Percentiles rank a stretch among this genome's conserved stretches.
Conservation (phyloP, 2,329 filamentous ascomycete species). For the Aspergillus sp. region DNA sequence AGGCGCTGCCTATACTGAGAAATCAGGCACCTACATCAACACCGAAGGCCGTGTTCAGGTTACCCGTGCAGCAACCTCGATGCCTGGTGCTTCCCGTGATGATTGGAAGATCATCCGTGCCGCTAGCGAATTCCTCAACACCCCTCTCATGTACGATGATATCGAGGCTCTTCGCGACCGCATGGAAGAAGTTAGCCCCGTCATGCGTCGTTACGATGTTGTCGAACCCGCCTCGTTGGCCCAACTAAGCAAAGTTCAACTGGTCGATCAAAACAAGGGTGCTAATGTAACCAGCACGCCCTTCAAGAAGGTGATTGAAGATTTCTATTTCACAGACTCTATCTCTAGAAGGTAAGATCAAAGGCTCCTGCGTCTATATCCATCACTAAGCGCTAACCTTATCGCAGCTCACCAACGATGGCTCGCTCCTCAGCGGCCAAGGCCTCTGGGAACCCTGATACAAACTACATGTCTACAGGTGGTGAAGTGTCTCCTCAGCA, state of each 20-base stretch:
- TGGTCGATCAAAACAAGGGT: conserved; percentile 96
- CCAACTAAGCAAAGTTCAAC: conserved; percentile 84
- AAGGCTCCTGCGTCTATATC: conserved; percentile 18
- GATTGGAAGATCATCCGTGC: conserved; percentile 99
- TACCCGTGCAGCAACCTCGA: conserved; percentile 82
- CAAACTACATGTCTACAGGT: conserved; percentile 75
- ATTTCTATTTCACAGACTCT: conserved; percentile 98
- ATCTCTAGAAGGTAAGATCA: conserved; percentile 84
- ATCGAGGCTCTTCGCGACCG: conserved; percentile 84
- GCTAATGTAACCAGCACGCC: conserved; percentile 68
- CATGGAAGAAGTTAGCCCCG: conserved; percentile 92
- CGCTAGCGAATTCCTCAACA: conserved; percentile 84
- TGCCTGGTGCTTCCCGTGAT: conserved; percentile 85
- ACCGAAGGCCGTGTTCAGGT: conserved; percentile 96
- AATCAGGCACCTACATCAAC: conserved; percentile 94
- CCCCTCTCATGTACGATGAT: conserved; percentile 88
- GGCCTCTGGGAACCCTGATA: conserved; percentile 74
- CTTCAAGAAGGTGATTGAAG: conserved; percentile 82
- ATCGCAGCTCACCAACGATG: conserved; percentile 87
- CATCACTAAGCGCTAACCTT: conserved; percentile 14
- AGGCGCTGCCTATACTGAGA: conserved; percentile 95
- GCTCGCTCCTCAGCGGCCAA: conserved; percentile 94
- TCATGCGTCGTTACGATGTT: conserved; percentile 84
- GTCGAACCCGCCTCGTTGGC: conserved; percentile 76
- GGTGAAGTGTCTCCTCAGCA: conserved; percentile 50